Percentiles rank a stretch among this genome's conserved stretches.
Conservation (phyloP, 1,284 basidiomycete genomes). For the Ceratobasidium sp. region DNA sequence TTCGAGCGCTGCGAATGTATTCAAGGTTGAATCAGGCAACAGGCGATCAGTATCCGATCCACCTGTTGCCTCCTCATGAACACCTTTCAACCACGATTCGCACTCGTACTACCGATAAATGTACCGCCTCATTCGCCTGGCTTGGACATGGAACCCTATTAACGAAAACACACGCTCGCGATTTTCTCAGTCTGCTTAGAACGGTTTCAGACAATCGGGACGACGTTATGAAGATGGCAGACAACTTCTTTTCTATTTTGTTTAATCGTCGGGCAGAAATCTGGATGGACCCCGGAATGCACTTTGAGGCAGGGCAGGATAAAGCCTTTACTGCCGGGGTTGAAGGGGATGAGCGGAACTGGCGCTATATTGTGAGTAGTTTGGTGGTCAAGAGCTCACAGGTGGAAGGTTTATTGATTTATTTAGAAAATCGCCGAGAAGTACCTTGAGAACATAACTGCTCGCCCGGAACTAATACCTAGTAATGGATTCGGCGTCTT, state of each 20-base stretch:
- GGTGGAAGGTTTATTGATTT: background rate
- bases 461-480: background rate
- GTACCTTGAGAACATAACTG: constrained; percentile 22
- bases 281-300: constrained; percentile 32
- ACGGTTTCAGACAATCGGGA: constrained; percentile 6
- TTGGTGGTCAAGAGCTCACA: background rate
- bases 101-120: constrained; percentile 16
- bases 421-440: constrained; percentile 20
- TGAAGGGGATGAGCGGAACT: constrained; percentile 33
- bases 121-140: constrained; percentile 31
- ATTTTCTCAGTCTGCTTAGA: constrained; percentile 19
- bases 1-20: constrained; percentile 28
- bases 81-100: constrained; percentile 36
- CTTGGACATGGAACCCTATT: constrained; percentile 38
- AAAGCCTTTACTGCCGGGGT: constrained; percentile 24
- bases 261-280: constrained; percentile 25
- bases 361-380: constrained; percentile 18
- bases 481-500: background rate
- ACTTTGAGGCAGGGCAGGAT: constrained; percentile 9
- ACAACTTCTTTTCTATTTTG: constrained; percentile 38
- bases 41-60: constrained; percentile 17
- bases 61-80: constrained; percentile 39
- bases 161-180: constrained; percentile 12
- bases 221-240: constrained; percentile 40
- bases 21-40: background rate